phyloP scores from a whole-genome alignment of 768 basidiomycete species.

The Mycena filopes region DNA sequence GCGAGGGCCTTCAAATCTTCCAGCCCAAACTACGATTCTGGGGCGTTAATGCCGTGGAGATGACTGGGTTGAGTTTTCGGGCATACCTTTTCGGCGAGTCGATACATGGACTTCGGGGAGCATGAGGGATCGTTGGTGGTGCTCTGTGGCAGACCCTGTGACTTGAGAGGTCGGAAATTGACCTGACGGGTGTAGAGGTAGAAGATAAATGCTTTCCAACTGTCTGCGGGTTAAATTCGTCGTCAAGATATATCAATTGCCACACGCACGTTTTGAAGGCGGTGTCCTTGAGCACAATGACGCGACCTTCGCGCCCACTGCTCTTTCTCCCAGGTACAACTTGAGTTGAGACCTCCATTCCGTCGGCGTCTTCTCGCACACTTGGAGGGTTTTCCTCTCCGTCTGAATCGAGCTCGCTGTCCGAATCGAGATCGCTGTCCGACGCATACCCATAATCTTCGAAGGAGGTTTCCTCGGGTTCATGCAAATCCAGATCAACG shows the following conservation, averaged over 20 bases:
- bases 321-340: too few relatives aligned
- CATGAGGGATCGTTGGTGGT: neutral
- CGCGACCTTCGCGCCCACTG: slow-evolving; percentile 20
- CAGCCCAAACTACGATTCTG: slow-evolving; percentile 16
- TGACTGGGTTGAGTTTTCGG: neutral
- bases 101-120: slow-evolving; percentile 31
- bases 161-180: neutral
- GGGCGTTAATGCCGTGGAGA: too few relatives aligned
- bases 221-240: neutral
- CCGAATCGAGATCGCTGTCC: slow-evolving; percentile 37
- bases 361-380: too few relatives aligned
- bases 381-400: neutral
- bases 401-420: slow-evolving; percentile 1
- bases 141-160: neutral
- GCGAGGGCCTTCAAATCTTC: slow-evolving; percentile 17
- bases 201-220: slow-evolving; percentile 27
- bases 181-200: slow-evolving; percentile 28
- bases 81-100: slow-evolving; percentile 9
- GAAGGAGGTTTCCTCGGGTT: slow-evolving; percentile 7
- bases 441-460: slow-evolving; percentile 33
- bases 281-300: slow-evolving; percentile 33
- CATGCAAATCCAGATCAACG: slow-evolving; percentile 18
- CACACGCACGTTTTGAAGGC: slow-evolving; percentile 36
- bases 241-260: neutral
- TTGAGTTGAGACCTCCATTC: too few relatives aligned